Evolutionary conservation across 2,329 filamentous ascomycete genomes (phyloP), one percentile per base, ranked within the genome.

Genomic region (Teratosphaeria epicoccoides): DNA sequence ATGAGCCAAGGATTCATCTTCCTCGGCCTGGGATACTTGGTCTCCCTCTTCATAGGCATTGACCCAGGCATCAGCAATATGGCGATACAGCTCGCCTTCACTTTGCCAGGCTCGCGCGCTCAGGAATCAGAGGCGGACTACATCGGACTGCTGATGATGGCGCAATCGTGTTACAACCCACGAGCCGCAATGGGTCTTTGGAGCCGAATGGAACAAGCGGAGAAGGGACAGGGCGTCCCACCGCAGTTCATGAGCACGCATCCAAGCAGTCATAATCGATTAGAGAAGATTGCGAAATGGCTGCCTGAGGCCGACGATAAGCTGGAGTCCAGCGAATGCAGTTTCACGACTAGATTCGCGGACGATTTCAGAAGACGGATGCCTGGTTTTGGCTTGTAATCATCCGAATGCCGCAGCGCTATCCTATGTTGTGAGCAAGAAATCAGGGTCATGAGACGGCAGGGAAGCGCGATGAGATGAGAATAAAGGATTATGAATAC

Each of bases 81-180:
- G 29, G 53, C 83, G 22, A 69, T 85, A 24, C 76, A 86, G 48
- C 65, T 86, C 14, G 76, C 83, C n/a, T 81, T 88, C 63, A 75
- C 74, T 47, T 72, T 79, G 54, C 87, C 86, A 1, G 86, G 85
- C 66, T 81, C 79, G 46, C 74, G 87, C 47, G 78, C 76, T 63
- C 85, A 89, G 70, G 87, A 84, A 68, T 70, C 76, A 47, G 86
- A 91, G 70, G 87, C 87, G 0, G 87, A 91, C 63, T 87, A 86
- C 61, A 88, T 90, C 46, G 87, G 87, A 0, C 68, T 90, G 28
- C 81, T 90, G 77, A 85, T 90, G 77, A 90, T 90, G 84, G 81
- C 85, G 0, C 80, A 87, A 69, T 84, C 83, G 24, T 90, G 87
- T 70, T 90, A 85, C 64, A 76, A 88, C 55, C 87, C 87, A 1